Percentiles rank a stretch among this genome's conserved stretches.
These are phyloP conservation scores for Coemansia asiatica DNA, from an alignment of 192 early-diverging fungal species.

Conservation along the genomic window DNA sequence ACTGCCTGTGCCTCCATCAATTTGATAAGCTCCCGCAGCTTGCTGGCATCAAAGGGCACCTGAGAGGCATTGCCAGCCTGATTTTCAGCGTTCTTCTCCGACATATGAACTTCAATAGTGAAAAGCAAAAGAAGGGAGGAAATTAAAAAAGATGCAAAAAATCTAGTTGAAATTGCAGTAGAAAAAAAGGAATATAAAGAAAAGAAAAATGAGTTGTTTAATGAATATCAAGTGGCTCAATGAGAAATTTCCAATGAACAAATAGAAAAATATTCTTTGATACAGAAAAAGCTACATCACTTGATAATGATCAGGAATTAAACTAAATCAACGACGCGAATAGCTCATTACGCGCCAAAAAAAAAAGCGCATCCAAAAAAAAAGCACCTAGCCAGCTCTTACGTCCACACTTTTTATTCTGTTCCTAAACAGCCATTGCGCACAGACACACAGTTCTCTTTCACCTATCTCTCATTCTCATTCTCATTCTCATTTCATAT, in stretches of 20 bases:
- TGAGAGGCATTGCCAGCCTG: not conserved
- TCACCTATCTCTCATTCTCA: too few species aligned
- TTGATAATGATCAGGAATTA: too few species aligned
- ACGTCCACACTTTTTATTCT: too few species aligned
- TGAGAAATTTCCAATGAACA: too few species aligned
- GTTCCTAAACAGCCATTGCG: not conserved
- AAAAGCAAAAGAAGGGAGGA: not conserved
- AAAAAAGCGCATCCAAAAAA: too few species aligned
- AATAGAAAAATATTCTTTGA: too few species aligned
- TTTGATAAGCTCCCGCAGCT: slow-evolving; percentile 39
- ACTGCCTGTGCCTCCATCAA: slow-evolving; percentile 22
- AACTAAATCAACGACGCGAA: too few species aligned
- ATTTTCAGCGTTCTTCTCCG: not conserved
- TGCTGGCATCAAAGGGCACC: slow-evolving; percentile 17
- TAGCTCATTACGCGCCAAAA: too few species aligned
- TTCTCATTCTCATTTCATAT: not conserved
- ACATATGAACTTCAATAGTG: not conserved
- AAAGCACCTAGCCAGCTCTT: too few species aligned
- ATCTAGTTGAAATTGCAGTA: not conserved
- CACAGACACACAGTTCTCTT: not conserved
- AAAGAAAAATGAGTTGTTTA: too few species aligned
- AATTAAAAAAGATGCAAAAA: not conserved
- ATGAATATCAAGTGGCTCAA: too few species aligned
- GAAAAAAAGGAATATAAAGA: not conserved
- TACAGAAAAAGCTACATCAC: too few species aligned